These are phyloP conservation scores for Jackrogersella minutella DNA, from an alignment of 495 filamentous ascomycete genomes.

Conservation along the genomic window DNA sequence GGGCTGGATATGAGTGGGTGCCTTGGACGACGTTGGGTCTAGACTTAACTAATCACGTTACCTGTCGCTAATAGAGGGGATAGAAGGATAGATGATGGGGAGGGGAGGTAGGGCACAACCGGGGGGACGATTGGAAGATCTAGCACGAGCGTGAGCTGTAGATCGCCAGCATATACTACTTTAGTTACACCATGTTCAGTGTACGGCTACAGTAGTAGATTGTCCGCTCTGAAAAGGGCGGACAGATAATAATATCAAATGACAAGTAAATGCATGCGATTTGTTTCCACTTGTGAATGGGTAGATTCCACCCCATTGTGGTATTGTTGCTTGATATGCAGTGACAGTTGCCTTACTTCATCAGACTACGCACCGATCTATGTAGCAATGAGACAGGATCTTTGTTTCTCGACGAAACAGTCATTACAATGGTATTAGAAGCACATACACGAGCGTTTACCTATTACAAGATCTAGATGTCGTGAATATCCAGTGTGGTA, in stretches of 20 bases:
- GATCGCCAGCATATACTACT: constrained; percentile 7
- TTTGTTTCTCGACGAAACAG: constrained; percentile 13
- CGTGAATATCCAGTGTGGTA: no score
- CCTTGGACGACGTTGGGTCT: background rate
- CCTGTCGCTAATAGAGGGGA: background rate
- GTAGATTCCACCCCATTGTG: background rate
- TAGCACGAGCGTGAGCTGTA: constrained; percentile 13
- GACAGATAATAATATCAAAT: constrained; percentile 26
- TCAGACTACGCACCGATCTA: no score
- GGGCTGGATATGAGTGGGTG: background rate
- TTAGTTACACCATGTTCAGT: constrained; percentile 8
- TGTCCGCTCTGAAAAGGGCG: background rate
- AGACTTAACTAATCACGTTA: constrained; percentile 1
- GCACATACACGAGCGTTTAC: no score
- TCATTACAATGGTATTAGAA: no score
- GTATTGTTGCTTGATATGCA: no score
- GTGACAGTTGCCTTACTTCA: no score
- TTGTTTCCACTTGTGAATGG: background rate
- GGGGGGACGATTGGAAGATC: background rate
- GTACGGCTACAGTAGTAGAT: constrained; percentile 5
- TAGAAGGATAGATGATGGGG: background rate
- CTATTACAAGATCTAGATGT: no score
- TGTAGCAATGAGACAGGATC: no score
- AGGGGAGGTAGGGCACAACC: background rate
- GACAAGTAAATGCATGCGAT: constrained; percentile 4